Evolutionary conservation across 495 filamentous ascomycete species (phyloP), one percentile per base, ranked within the genome.

Genomic region (Aspergillus steynii): DNA sequence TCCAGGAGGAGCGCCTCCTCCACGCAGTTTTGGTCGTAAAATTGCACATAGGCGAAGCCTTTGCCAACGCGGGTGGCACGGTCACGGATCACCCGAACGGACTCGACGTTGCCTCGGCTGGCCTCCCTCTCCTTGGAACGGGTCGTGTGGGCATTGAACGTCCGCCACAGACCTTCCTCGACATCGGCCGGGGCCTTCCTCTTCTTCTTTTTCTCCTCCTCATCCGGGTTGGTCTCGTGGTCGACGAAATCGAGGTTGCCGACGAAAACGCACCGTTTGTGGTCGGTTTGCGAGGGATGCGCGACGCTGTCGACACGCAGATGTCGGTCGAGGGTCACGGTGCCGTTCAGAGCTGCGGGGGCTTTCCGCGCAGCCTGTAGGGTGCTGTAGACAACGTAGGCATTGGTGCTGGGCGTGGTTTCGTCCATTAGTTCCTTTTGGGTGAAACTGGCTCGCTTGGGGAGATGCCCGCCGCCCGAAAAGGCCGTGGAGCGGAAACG

Each of bases 1-100:
- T 96, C 83, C 61, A 91, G 83, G 32, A 95, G 80, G 8, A 99
- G 80, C 2, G 96, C 94, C 34, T 89, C 85, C 70, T 99, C 96
- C 29, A 98, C 93, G 20, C 86, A 79, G 69, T 93, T 97, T 29
- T 79, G 82, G 65, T 97, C 90, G 83, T 94, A 74, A 73, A 98
- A 99, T 67, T 99, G 96, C 37, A 99, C 93, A 67, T 99, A 99
- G 26, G 96, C 96, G 72, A 99, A 92, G 14, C 96, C 96, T 73
- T 99, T 98, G 51, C 95, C 93, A 51, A 99, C 91, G 37, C 96
- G 85, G 26, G 96, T 98, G 53, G 86, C 87, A 50, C 88, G 77
- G 66, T 99, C 96, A 58, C 96, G 86, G 32, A 97, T 83, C n/a
- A 99, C 90, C 10, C 96, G 88, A 37, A 98, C 96, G 66, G 88